A percentile compares a stretch with the other conserved stretches of the same genome.
These are phyloP conservation scores for Daldinia sp. DNA, from an alignment of 2,329 filamentous ascomycete species.

Conservation along the genomic window DNA sequence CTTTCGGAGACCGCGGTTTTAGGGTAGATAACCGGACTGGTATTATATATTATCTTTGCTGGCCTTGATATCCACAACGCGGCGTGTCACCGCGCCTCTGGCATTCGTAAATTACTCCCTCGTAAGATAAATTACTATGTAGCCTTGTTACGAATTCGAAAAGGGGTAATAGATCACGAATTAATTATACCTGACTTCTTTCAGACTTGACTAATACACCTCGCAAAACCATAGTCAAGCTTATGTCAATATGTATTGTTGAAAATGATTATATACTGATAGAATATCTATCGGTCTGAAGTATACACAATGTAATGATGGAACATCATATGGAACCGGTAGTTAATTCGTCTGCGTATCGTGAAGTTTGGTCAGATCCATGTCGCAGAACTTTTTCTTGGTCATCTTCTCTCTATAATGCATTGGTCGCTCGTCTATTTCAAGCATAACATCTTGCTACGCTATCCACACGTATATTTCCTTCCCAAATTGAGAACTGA, in stretches of 20 bases:
- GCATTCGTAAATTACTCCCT: background rate
- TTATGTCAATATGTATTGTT: conserved; percentile 5
- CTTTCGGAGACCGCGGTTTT: background rate
- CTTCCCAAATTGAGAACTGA: conserved; percentile 6
- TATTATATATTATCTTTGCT: background rate
- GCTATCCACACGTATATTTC: conserved; percentile 1
- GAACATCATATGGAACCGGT: background rate
- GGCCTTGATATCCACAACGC: background rate
- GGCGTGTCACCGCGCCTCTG: background rate
- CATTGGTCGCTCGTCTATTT: conserved; percentile 22
- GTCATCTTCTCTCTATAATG: conserved; percentile 23
- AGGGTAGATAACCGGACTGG: background rate
- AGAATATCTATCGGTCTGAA: conserved; percentile 22
- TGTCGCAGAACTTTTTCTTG: conserved; percentile 4
- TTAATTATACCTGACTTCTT: background rate
- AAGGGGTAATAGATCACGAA: background rate
- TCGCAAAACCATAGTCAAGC: background rate
- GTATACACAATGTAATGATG: conserved; percentile 25
- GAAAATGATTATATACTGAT: conserved; percentile 39
- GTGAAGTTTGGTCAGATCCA: conserved; percentile 10
- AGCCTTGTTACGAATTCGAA: background rate
- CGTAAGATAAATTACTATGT: background rate
- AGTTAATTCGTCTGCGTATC: background rate
- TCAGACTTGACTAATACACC: too few relatives aligned
- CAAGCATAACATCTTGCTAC: conserved; percentile 1